Base-by-base conservation (phyloP, 768 basidiomycete genomes). In the Boletus coccyginus region DNA sequence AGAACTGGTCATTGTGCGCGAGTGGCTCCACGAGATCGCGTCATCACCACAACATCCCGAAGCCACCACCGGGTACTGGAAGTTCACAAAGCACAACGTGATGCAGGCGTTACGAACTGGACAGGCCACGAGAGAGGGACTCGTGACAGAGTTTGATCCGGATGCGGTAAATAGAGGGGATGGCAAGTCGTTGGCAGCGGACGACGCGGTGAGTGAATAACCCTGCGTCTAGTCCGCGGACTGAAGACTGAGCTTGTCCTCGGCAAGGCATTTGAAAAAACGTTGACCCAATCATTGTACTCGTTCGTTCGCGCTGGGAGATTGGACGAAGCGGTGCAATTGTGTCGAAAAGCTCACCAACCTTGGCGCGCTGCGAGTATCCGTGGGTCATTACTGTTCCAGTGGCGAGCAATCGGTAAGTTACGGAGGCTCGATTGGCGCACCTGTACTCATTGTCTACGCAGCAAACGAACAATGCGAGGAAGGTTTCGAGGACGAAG, bases 321-420 rank as follows among this genome's bases (percentile, higher is more conserved):
- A 56, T 70, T 96, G 31, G 90, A 90, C 12, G 87, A 92, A 12
- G 96, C 94, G 0, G 77, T 94, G 5, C 87, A 91, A 35, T 73
- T 93, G 17, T 94, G 92, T 66, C 76, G 86, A 60, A 84, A 83
- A 62, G 88, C 89, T 0, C 87, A 93, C 59, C 91, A 95, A 60
- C 89, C 92, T 0, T 98, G 95, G 96, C 80, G 94, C 24, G 92
- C 93, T 3, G 93, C 94, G 2, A 90, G 86, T 53, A 83, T 98
- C 42, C 85, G 90, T 7, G 96, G 96, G 2, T 88, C 91, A 1
- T 70, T 85, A 31, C 69, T 93, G 19, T 95, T 92, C 65, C 77
- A 80, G 33, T 94, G 92, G 88, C 77, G 77, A 44, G 81, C 82
- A 0, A 79, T 94, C 3, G 82, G 90, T 90, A 61, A 46, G 82